These are phyloP conservation scores for Rhizopus microsporus DNA, from an alignment of 371 early-diverging fungal genomes.

Conservation along the genomic window DNA sequence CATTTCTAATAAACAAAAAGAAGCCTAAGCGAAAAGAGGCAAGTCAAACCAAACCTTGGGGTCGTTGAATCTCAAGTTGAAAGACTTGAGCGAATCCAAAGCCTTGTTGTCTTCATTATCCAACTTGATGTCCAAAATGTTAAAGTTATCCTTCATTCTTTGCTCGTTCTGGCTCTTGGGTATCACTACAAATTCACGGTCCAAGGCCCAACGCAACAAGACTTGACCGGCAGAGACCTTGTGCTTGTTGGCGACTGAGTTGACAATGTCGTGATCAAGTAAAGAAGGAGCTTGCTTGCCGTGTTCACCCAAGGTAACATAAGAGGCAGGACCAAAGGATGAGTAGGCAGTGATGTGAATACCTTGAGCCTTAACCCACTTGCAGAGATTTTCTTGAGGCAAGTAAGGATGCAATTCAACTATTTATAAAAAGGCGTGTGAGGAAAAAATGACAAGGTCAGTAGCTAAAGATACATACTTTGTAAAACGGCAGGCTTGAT, in stretches of 20 bases:
- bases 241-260: conserved; percentile 28
- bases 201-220: conserved; percentile 61
- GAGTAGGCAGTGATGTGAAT: conserved; percentile 68
- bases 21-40: conserved; percentile 34
- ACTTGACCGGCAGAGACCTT: conserved; percentile 29
- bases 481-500: conserved; percentile 47
- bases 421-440: conserved; percentile 8
- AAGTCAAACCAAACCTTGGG: conserved; percentile 30
- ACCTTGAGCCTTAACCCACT: conserved; percentile 35
- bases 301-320: conserved; percentile 42
- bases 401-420: conserved; percentile 74
- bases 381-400: conserved; percentile 53
- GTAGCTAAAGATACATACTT: conserved; percentile 5
- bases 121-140: conserved; percentile 31
- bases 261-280: conserved; percentile 36
- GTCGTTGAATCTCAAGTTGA: conserved; percentile 32
- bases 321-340: conserved; percentile 63
- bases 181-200: conserved; percentile 60
- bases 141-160: conserved; percentile 52
- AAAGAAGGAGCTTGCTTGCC: conserved; percentile 43
- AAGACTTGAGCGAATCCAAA: conserved; percentile 16
- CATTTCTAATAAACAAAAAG: no score
- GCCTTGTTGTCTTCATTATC: conserved; percentile 35
- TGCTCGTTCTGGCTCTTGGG: conserved; percentile 61
- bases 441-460: neutral